A percentile compares a stretch with the other conserved stretches of the same genome.
Evolutionary conservation across 331 rosid genomes (phyloP).

Genomic region (Phaseolus coccineus): DNA sequence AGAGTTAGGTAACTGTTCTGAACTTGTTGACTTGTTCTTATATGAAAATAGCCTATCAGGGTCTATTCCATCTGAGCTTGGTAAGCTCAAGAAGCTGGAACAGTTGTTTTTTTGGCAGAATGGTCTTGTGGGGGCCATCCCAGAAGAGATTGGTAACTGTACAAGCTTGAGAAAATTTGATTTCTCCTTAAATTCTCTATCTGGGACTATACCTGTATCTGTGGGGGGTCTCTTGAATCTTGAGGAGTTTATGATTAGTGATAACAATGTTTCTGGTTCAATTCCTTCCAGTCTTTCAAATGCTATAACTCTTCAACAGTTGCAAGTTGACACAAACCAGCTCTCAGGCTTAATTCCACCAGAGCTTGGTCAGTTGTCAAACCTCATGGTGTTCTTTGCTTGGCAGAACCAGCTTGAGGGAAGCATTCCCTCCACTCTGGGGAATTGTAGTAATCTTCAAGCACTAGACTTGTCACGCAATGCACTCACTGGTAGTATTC

Average conservation of each 20-base stretch:
- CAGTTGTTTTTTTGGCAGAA: slow-evolving; percentile 88
- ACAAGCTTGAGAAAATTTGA: slow-evolving; percentile 79
- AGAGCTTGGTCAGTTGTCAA: slow-evolving; percentile 72
- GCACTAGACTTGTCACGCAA: slow-evolving; percentile 87
- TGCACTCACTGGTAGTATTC: slow-evolving; percentile 79
- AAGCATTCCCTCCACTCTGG: slow-evolving; percentile 79
- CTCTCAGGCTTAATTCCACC: slow-evolving; percentile 91
- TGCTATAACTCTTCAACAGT: slow-evolving; percentile 68
- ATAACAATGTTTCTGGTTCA: slow-evolving; percentile 86
- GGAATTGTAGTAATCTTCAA: slow-evolving; percentile 66
- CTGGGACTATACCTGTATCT: slow-evolving; percentile 82
- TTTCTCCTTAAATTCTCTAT: slow-evolving; percentile 78
- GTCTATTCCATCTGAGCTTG: slow-evolving; percentile 78
- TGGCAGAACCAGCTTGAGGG: slow-evolving; percentile 98
- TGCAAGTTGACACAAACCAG: slow-evolving; percentile 92
- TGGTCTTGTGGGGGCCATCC: slow-evolving; percentile 76
- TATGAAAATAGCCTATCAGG: slow-evolving; percentile 90
- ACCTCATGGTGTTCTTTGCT: slow-evolving; percentile 76
- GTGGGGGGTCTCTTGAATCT: slow-evolving; percentile 64
- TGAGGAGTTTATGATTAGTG: slow-evolving; percentile 93
- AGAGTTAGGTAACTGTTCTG: slow-evolving; percentile 90
- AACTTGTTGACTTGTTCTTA: slow-evolving; percentile 76
- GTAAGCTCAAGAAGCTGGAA: slow-evolving; percentile 77
- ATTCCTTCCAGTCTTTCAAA: slow-evolving; percentile 78
- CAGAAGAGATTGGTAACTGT: slow-evolving; percentile 86